Percentiles rank a stretch among this genome's conserved stretches.
Conservation (phyloP, 2,329 filamentous ascomycete genomes). For the Balansia obtecta region DNA sequence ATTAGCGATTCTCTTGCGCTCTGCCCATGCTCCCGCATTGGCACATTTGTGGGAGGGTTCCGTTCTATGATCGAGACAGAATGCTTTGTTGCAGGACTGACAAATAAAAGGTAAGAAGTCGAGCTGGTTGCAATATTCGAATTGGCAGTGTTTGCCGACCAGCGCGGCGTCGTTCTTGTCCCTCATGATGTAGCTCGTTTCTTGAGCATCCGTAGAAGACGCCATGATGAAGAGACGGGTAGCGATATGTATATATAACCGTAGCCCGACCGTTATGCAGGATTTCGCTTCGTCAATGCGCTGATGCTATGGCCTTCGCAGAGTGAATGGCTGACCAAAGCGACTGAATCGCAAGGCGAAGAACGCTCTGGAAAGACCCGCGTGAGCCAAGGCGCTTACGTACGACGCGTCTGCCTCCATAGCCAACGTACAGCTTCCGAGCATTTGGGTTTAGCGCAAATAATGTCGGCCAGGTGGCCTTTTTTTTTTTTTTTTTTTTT, state of each 20-base stretch:
- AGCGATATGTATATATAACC: background rate
- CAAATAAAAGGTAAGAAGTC: slow-evolving; percentile 95
- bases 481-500: background rate
- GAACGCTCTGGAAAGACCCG: slow-evolving; percentile 8
- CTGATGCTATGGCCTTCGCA: background rate
- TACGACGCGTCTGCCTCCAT: background rate
- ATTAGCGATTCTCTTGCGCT: slow-evolving; percentile 40
- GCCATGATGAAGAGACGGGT: slow-evolving; percentile 32
- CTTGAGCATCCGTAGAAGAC: slow-evolving; percentile 33
- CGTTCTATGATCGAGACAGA: slow-evolving; percentile 86
- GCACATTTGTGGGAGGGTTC: slow-evolving; percentile 66
- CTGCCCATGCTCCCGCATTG: slow-evolving; percentile 49
- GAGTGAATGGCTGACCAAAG: slow-evolving; percentile 1
- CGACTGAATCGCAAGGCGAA: background rate
- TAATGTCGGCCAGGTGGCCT: background rate
- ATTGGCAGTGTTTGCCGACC: slow-evolving; percentile 84
- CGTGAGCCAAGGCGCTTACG: slow-evolving; percentile 5
- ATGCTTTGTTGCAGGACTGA: slow-evolving; percentile 74
- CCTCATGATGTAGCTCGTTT: slow-evolving; percentile 60
- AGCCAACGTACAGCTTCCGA: background rate
- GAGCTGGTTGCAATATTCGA: slow-evolving; percentile 82
- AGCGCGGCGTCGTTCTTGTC: slow-evolving; percentile 63
- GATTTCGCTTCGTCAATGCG: slow-evolving; percentile 5
- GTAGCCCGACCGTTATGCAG: slow-evolving; percentile 3
- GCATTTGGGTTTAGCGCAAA: background rate